Conservation (phyloP, 1,139 yeast species). For the Blastobotrys arbuscula region DNA sequence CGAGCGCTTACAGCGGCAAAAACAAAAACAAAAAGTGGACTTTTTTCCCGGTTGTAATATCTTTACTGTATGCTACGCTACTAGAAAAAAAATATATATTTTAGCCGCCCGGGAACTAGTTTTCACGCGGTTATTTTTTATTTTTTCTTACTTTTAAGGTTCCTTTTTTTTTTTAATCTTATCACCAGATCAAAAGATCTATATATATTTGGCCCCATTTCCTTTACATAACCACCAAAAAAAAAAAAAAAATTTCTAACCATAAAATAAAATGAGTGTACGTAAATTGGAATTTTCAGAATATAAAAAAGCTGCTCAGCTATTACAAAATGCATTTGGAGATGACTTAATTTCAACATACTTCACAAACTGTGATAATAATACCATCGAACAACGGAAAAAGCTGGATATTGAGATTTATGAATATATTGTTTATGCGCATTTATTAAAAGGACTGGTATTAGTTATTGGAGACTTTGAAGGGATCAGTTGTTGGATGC, state of each 20-base stretch:
- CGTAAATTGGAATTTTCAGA: constrained; percentile 38
- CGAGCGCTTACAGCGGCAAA: too few relatives aligned
- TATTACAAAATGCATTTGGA: constrained; percentile 48
- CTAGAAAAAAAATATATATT: too few relatives aligned
- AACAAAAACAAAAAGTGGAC: too few relatives aligned
- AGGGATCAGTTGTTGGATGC: constrained; percentile 59
- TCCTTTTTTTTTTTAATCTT: neutral
- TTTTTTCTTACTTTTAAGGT: neutral
- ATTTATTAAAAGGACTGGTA: constrained; percentile 51
- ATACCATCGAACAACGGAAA: constrained; percentile 35
- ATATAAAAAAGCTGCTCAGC: constrained; percentile 49
- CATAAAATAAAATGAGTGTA: constrained; percentile 3
- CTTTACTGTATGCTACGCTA: too few relatives aligned
- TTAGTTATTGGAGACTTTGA: constrained; percentile 51
- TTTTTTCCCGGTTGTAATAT: too few relatives aligned
- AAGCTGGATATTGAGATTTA: constrained; percentile 46
- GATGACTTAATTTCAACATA: constrained; percentile 49
- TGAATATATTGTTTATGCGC: constrained; percentile 54
- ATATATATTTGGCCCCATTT: neutral
- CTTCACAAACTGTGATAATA: constrained; percentile 41
- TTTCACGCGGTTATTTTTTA: constrained; percentile 2
- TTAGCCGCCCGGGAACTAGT: too few relatives aligned
- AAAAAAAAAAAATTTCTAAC: neutral
- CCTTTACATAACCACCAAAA: neutral
- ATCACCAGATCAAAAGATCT: neutral